Evolutionary conservation across 306 rosid genomes (phyloP).

Genomic region (Inga oerstediana): DNA sequence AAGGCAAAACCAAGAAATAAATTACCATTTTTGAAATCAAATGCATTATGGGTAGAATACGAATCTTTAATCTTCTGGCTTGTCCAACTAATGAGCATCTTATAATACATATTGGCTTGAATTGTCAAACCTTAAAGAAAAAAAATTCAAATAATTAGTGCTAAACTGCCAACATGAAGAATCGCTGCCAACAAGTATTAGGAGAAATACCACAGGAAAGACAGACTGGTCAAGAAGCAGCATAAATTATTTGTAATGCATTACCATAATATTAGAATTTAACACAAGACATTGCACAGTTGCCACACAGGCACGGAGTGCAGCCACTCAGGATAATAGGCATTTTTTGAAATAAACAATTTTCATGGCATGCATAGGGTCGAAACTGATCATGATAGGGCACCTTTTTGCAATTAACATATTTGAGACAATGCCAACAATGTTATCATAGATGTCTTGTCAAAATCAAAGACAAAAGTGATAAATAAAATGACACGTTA

Average conservation of each 20-base stretch:
- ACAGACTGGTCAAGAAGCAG: constrained; percentile 26
- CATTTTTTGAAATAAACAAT: not conserved
- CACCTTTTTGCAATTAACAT: not conserved
- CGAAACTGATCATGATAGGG: not conserved
- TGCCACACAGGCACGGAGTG: constrained; percentile 8
- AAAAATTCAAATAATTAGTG: constrained; percentile 25
- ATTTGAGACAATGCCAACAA: too few species aligned
- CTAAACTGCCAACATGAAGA: constrained; percentile 26
- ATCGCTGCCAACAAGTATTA: constrained; percentile 19
- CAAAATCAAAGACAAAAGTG: too few species aligned
- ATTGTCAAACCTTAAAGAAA: constrained; percentile 74
- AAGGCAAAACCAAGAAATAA: not conserved
- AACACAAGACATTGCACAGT: constrained; percentile 2
- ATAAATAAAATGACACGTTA: too few species aligned
- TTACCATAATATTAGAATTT: constrained; percentile 9
- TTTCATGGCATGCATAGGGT: not conserved
- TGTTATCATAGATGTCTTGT: too few species aligned
- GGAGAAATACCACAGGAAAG: constrained; percentile 1
- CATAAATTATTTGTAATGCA: constrained; percentile 11
- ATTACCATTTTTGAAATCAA: constrained; percentile 84
- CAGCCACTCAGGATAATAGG: not conserved
- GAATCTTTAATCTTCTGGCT: constrained; percentile 92
- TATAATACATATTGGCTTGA: constrained; percentile 91
- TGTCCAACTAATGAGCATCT: constrained; percentile 94
- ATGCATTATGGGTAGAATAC: constrained; percentile 70